A percentile compares a stretch with the other conserved stretches of the same genome.
phyloP scores from a whole-genome alignment of 2,329 filamentous ascomycete genomes.

The Clonostachys rosea region DNA sequence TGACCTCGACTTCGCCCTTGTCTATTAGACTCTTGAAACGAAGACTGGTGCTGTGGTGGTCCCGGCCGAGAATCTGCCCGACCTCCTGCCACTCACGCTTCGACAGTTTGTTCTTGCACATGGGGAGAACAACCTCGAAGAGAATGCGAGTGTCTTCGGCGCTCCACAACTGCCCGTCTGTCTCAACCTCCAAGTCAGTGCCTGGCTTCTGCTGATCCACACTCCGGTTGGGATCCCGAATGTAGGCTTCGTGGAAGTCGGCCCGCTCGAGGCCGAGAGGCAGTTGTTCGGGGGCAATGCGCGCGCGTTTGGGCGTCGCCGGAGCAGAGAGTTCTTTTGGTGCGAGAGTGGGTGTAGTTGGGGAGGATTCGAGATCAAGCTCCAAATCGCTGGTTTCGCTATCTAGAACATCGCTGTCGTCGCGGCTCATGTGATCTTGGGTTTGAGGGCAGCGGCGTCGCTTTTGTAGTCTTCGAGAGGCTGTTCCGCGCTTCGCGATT shows the following conservation, averaged over 20 bases:
- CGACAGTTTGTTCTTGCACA: constrained; percentile 58
- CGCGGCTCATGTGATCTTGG: too few relatives aligned
- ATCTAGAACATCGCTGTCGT: too few relatives aligned
- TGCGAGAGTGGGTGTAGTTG: too few relatives aligned
- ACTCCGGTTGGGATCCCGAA: constrained; percentile 9
- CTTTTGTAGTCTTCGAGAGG: constrained; percentile 47
- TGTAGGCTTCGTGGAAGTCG: constrained; percentile 44
- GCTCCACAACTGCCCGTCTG: constrained; percentile 50
- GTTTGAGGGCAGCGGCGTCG: constrained; percentile 29
- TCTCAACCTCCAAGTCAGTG: constrained; percentile 25
- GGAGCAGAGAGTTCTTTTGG: constrained; percentile 14
- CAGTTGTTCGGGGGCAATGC: constrained; percentile 55
- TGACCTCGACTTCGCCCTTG: constrained; percentile 55
- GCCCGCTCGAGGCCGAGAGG: constrained; percentile 54
- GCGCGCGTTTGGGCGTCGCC: constrained; percentile 55
- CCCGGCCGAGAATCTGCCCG: constrained; percentile 57
- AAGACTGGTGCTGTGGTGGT: constrained; percentile 49
- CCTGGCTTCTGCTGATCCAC: constrained; percentile 16
- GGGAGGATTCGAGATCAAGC: neutral
- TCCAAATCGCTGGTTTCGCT: neutral
- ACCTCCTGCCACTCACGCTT: constrained; percentile 66
- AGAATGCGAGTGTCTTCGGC: constrained; percentile 60
- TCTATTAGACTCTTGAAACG: constrained; percentile 61
- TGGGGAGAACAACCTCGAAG: constrained; percentile 56
- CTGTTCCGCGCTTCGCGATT: constrained; percentile 43